Evolutionary conservation across 2,329 filamentous ascomycete species (phyloP).

Genomic region (Lecanicillium sp.): DNA sequence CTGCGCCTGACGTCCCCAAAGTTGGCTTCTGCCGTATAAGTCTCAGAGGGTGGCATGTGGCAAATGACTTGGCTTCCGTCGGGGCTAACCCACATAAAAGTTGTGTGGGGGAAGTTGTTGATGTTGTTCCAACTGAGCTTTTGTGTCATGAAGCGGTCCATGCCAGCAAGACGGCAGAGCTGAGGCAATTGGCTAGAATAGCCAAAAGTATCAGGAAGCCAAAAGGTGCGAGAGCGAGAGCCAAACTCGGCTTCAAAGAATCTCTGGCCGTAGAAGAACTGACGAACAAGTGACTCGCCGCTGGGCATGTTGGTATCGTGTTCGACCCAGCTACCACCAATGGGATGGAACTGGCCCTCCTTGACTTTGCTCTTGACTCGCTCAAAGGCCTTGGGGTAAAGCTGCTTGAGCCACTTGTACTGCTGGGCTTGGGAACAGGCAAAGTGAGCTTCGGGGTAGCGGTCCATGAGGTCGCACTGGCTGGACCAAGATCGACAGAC

Average conservation of each 20-base stretch:
- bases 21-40: conserved; percentile 88
- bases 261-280: conserved; percentile 91
- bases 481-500: conserved; percentile 93
- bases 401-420: conserved; percentile 90
- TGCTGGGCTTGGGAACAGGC: conserved; percentile 91
- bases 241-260: conserved; percentile 94
- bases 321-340: conserved; percentile 97
- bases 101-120: conserved; percentile 97
- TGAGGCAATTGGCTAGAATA: conserved; percentile 95
- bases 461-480: conserved; percentile 90
- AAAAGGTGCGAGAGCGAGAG: conserved; percentile 82
- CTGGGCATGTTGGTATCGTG: conserved; percentile 97
- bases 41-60: conserved; percentile 94
- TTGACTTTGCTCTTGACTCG: conserved; percentile 88
- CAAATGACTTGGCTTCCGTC: conserved; percentile 96
- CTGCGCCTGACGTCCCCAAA: conserved; percentile 92
- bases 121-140: conserved; percentile 99
- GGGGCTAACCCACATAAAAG: conserved; percentile 95
- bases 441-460: conserved; percentile 90
- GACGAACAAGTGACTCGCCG: conserved; percentile 85
- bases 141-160: conserved; percentile 95
- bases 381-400: conserved; percentile 83
- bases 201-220: conserved; percentile 96
- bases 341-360: conserved; percentile 84
- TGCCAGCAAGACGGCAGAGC: conserved; percentile 85